Evolutionary conservation across 2,329 filamentous ascomycete genomes (phyloP), one percentile per base, ranked within the genome.

Genomic region (Pyricularia pennisetigena): DNA sequence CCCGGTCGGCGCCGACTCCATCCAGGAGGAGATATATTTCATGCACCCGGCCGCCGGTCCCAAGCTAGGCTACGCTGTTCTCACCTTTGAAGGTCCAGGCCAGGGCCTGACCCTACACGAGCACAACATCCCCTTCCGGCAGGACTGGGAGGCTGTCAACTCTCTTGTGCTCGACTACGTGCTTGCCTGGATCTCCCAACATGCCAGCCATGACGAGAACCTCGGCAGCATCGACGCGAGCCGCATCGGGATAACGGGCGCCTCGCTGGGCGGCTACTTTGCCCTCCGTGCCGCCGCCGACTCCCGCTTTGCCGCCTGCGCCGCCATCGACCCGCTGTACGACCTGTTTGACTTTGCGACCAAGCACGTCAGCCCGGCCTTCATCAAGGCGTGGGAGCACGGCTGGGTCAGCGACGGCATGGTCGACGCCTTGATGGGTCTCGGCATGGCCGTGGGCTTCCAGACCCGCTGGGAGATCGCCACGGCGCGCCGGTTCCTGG

Each of bases 41-140:
- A 2, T 75, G 0, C 66, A 69, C 54, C 68, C 71, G 0, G 66
- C 70, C 0, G 69, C 64, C 0, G 77, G 71, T 3, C 67, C 70
- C 0, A 67, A 70, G 0, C 64, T 73, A 0, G 78, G 79, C 0
- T 80, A 80, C 68, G 78, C 78, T 0, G 75, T 78, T 0, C 65
- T 80, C 23, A 78, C 73, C 0, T 79, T 79, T 64, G 78, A 81
- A 1, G 79, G 78, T 1, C 78, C 78, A 0, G 78, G 78, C 0
- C 78, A 80, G 69, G 78, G 78, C 0, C 71, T 77, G 12, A 67
- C 73, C 0, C 70, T 79, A 4, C 68, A 71, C n/a, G 69, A 69
- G 1, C 65, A 73, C 8, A 67, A 68, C 54, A 16, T 73, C 8
- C 64, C 67, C 14, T 69, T 75, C 68, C 71, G 73, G 0, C 74